Evolutionary conservation across 2,329 filamentous ascomycete genomes (phyloP).

Genomic region (Fusarium staphyleae): DNA sequence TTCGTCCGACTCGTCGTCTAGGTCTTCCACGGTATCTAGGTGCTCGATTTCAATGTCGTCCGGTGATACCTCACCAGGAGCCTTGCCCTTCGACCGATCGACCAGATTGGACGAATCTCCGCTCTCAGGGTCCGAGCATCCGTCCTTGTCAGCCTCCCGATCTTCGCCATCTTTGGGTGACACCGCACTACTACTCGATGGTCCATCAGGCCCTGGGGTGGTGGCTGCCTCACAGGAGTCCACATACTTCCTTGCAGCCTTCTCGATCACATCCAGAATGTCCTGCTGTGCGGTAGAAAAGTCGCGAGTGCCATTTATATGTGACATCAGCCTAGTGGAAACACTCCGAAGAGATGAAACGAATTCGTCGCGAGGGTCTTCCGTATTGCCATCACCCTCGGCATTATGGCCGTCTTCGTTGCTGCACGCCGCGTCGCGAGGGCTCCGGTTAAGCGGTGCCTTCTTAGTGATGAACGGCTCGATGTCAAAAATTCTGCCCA

Average conservation of each 20-base stretch:
- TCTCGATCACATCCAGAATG: constrained; percentile 58
- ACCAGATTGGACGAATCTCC: not conserved
- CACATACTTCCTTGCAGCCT: constrained; percentile 60
- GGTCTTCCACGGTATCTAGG: constrained; percentile 40
- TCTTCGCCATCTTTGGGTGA: constrained; percentile 12
- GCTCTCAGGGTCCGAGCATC: not conserved
- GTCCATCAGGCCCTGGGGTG: constrained; percentile 23
- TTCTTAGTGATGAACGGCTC: constrained; percentile 52
- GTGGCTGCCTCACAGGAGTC: constrained; percentile 44
- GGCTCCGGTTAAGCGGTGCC: constrained; percentile 39
- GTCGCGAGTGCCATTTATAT: constrained; percentile 48
- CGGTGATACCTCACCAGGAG: constrained; percentile 44
- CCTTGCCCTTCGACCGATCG: constrained; percentile 21
- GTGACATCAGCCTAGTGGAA: constrained; percentile 52
- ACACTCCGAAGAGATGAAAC: constrained; percentile 49
- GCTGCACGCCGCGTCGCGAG: constrained; percentile 18
- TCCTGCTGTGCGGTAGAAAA: constrained; percentile 52
- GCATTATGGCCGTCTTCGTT: constrained; percentile 35
- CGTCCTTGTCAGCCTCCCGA: constrained; percentile 2
- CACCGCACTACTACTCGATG: constrained; percentile 8
- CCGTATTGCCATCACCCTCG: constrained; percentile 11
- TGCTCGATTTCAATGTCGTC: constrained; percentile 61
- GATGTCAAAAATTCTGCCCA: constrained; percentile 61
- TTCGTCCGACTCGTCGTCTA: constrained; percentile 38
- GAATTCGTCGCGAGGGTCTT: constrained; percentile 43